Percentiles rank a stretch among this genome's conserved stretches.
Evolutionary conservation across 2,329 filamentous ascomycete species (phyloP).

Genomic region (Hypoxylon sp.): DNA sequence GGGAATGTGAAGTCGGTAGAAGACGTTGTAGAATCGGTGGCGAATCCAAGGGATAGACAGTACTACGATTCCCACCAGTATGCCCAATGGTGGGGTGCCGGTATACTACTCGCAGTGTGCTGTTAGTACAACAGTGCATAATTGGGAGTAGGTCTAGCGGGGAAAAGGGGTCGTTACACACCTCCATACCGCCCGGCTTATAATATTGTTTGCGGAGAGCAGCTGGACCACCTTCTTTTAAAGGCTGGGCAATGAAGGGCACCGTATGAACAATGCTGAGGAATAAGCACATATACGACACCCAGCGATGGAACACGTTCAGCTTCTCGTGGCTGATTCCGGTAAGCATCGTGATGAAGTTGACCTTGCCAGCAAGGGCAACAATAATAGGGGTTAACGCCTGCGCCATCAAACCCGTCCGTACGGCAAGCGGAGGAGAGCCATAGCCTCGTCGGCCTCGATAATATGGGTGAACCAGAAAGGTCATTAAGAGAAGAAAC

Average conservation of each 20-base stretch:
- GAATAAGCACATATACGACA: conserved; percentile 42
- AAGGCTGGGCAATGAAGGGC: conserved; percentile 37
- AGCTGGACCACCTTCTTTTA: conserved; percentile 34
- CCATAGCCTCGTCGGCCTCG: conserved; percentile 37
- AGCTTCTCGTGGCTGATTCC: conserved; percentile 44
- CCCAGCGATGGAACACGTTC: conserved; percentile 42
- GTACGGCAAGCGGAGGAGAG: conserved; percentile 39
- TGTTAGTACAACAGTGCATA: not conserved
- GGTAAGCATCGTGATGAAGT: conserved; percentile 43
- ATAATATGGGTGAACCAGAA: conserved; percentile 42
- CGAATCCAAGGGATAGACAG: conserved; percentile 44
- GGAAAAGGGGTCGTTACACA: conserved; percentile 2
- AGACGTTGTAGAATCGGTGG: conserved; percentile 43
- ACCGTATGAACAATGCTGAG: conserved; percentile 37
- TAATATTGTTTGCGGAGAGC: conserved; percentile 39
- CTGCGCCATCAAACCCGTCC: conserved; percentile 42
- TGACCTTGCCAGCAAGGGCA: conserved; percentile 43
- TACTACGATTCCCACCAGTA: conserved; percentile 41
- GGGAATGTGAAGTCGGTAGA: conserved; percentile 42
- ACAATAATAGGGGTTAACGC: conserved; percentile 42
- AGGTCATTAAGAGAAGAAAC: conserved; percentile 38
- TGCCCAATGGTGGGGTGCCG: conserved; percentile 38
- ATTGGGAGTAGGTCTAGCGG: not conserved
- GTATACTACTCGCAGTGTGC: conserved; percentile 25
- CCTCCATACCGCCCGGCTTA: conserved; percentile 40